A percentile compares a stretch with the other conserved stretches of the same genome.
phyloP scores from a whole-genome alignment of 2,329 filamentous ascomycete genomes.

The Aspergillus sp. region DNA sequence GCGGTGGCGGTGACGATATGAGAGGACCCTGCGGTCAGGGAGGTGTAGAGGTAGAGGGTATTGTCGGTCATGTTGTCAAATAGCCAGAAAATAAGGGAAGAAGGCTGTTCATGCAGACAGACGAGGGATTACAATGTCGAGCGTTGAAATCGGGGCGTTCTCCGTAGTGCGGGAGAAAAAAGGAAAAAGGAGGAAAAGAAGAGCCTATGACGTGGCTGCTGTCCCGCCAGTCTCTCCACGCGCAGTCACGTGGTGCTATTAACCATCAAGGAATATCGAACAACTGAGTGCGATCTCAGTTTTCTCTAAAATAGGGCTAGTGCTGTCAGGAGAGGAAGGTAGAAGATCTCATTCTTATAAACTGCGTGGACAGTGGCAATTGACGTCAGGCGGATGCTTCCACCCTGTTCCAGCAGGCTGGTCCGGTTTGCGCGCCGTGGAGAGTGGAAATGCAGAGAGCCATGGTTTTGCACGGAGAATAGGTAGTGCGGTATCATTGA shows the following conservation, averaged over 20 bases:
- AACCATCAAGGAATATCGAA: not conserved
- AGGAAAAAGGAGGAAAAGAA: not conserved
- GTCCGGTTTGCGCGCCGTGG: not conserved
- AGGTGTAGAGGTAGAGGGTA: conserved; percentile 89
- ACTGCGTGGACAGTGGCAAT: conserved; percentile 9
- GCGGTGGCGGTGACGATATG: conserved; percentile 95
- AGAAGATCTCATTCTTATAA: not conserved
- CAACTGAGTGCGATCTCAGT: not conserved
- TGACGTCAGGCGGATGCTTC: conserved; percentile 14
- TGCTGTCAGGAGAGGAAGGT: no score
- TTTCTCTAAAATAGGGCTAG: not conserved
- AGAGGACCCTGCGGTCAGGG: conserved; percentile 86
- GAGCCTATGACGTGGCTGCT: conserved; percentile 3
- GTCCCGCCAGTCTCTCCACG: not conserved
- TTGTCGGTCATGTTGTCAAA: conserved; percentile 38
- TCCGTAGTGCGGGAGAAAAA: conserved; percentile 7
- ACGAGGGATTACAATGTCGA: no score
- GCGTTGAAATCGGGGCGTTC: not conserved
- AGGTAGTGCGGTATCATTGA: no score
- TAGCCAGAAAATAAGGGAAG: not conserved
- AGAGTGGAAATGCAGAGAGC: not conserved
- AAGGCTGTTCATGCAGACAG: no score
- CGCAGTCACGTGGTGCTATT: not conserved
- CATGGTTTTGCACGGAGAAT: no score
- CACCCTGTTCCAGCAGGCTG: conserved; percentile 1